Percentiles rank a stretch among this genome's conserved stretches.
These are phyloP conservation scores for Ceratocystis harringtonii DNA, from an alignment of 2,329 filamentous ascomycete genomes.

Conservation along the genomic window DNA sequence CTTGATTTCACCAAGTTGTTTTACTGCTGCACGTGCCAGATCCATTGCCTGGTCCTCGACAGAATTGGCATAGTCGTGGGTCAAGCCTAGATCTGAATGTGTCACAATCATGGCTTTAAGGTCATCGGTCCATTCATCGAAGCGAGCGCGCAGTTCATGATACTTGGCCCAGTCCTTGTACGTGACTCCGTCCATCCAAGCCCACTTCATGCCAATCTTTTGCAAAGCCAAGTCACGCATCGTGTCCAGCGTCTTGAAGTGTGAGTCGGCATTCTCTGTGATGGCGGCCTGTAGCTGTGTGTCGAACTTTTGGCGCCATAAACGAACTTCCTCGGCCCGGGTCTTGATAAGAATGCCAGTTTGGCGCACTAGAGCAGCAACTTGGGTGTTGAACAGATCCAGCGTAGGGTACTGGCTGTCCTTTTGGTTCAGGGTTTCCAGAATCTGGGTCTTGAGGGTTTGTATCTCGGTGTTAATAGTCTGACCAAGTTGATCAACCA, in stretches of 20 bases:
- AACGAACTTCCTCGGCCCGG: conserved; percentile 58
- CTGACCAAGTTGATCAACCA: conserved; percentile 54
- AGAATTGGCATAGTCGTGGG: conserved; percentile 50
- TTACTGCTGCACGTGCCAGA: conserved; percentile 61
- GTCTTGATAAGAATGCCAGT: conserved; percentile 62
- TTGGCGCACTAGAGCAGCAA: conserved; percentile 38
- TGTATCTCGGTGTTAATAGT: conserved; percentile 49
- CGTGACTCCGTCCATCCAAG: conserved; percentile 86
- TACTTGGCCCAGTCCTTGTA: conserved; percentile 98
- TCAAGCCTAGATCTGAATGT: conserved; percentile 54
- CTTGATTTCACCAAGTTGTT: conserved; percentile 67
- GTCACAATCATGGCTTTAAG: conserved; percentile 61
- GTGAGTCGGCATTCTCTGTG: conserved; percentile 58
- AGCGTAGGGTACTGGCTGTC: conserved; percentile 33
- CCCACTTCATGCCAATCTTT: conserved; percentile 88
- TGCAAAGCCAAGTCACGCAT: conserved; percentile 75
- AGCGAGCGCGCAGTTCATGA: conserved; percentile 67
- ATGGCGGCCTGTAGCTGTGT: conserved; percentile 53
- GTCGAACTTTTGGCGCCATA: conserved; percentile 62
- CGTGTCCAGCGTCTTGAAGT: conserved; percentile 66
- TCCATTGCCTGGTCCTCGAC: conserved; percentile 69
- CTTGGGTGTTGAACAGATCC: conserved; percentile 30
- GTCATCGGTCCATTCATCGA: conserved; percentile 72
- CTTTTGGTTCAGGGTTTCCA: conserved; percentile 42
- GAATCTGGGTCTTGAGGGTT: conserved; percentile 44